These are phyloP conservation scores for Leishmania lainsoni DNA, from an alignment of 208 protist genomes.

Conservation along the genomic window DNA sequence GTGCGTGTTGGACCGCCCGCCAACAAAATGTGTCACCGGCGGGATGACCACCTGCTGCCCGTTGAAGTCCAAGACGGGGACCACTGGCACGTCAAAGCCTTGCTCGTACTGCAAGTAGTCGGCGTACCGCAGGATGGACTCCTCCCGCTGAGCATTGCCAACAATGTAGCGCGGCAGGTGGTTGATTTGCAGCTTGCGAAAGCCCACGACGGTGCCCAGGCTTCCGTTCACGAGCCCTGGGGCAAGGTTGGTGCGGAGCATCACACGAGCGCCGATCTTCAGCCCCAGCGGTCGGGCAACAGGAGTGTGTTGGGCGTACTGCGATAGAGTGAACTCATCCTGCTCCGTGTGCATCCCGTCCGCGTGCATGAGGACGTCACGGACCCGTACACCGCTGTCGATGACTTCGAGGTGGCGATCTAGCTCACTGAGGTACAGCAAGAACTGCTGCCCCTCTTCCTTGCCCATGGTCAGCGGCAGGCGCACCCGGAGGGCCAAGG, in stretches of 20 bases:
- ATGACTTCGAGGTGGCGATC: constrained; percentile 16
- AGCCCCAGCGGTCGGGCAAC: constrained; percentile 52
- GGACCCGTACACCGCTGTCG: constrained; percentile 46
- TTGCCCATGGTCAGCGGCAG: constrained; percentile 56
- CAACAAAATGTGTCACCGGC: constrained; percentile 67
- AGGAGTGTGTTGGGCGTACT: constrained; percentile 63
- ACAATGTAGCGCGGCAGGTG: constrained; percentile 53
- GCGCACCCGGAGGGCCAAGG: constrained; percentile 76
- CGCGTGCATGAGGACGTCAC: constrained; percentile 56
- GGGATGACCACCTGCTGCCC: constrained; percentile 55
- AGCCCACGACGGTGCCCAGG: constrained; percentile 84
- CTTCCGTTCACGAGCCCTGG: constrained; percentile 84
- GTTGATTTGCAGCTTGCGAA: constrained; percentile 47
- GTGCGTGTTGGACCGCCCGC: constrained; percentile 75
- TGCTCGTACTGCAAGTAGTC: constrained; percentile 76
- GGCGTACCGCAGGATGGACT: constrained; percentile 51
- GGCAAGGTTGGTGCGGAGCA: constrained; percentile 82
- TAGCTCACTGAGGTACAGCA: constrained; percentile 33
- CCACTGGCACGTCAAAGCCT: constrained; percentile 49
- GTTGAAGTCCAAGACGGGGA: constrained; percentile 82
- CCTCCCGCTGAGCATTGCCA: constrained; percentile 36
- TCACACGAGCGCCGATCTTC: constrained; percentile 81
- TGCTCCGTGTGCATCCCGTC: constrained; percentile 82
- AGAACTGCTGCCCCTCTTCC: constrained; percentile 40
- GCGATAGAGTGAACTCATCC: constrained; percentile 68